These are phyloP conservation scores for Nitzschia sp. DNA, from an alignment of 108 stramenopile genomes.

Conservation along the genomic window DNA sequence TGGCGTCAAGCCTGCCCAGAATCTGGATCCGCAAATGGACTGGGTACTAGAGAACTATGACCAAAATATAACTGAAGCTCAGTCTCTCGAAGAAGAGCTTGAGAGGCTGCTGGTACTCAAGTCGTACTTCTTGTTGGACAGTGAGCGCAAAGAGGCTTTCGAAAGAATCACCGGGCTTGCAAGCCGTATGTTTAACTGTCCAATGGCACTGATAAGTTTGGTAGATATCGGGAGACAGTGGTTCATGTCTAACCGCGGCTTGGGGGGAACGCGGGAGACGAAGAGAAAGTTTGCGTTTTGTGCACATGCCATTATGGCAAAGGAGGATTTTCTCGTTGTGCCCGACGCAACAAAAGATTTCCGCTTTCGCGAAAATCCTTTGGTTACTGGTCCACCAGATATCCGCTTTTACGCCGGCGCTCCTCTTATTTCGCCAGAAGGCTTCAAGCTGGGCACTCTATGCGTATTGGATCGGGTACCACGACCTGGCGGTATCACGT, in stretches of 20 bases:
- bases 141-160: conserved; percentile 56
- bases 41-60: conserved; percentile 42
- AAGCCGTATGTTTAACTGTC: conserved; percentile 63
- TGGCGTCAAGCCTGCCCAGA: not conserved
- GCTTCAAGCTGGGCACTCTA: conserved; percentile 73
- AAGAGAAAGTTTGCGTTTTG: conserved; percentile 76
- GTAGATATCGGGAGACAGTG: conserved; percentile 78
- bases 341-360: conserved; percentile 65
- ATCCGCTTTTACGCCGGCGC: conserved; percentile 87
- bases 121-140: conserved; percentile 68
- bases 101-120: conserved; percentile 63
- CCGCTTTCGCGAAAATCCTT: conserved; percentile 61
- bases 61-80: conserved; percentile 11
- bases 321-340: conserved; percentile 59
- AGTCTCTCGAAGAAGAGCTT: conserved; percentile 55
- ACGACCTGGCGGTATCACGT: conserved; percentile 48
- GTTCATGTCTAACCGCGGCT: conserved; percentile 71
- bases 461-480: conserved; percentile 76
- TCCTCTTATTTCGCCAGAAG: conserved; percentile 69
- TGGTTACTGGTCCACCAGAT: conserved; percentile 68
- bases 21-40: conserved; percentile 23
- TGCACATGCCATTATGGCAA: conserved; percentile 62
- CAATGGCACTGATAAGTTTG: conserved; percentile 69
- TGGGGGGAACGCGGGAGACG: conserved; percentile 62
- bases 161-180: conserved; percentile 53